Percentiles rank a stretch among this genome's conserved stretches.
Conservation (phyloP, 2,329 filamentous ascomycete species). For the Calycina herbarum region DNA sequence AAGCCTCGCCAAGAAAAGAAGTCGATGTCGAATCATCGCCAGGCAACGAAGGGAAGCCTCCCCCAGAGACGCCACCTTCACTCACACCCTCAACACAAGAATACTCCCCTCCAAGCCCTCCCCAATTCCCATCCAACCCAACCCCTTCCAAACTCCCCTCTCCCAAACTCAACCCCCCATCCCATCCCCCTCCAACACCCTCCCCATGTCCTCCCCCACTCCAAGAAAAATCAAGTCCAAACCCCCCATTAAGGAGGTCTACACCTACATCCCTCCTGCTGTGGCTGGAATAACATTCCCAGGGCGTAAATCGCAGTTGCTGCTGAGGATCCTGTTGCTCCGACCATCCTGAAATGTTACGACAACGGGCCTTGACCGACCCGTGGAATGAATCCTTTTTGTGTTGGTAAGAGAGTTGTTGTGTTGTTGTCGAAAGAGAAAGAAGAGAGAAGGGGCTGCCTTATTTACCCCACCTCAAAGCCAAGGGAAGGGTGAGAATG, state of each 20-base stretch:
- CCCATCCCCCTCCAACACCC: too few relatives aligned
- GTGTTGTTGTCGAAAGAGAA: neutral
- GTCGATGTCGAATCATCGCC: neutral
- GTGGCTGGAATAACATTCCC: neutral
- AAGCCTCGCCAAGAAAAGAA: neutral
- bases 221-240: neutral
- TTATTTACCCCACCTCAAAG: too few relatives aligned
- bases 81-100: neutral
- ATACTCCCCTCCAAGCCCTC: neutral
- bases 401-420: neutral
- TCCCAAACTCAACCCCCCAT: too few relatives aligned
- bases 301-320: neutral
- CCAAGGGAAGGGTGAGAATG: neutral
- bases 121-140: neutral
- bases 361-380: neutral
- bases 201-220: too few relatives aligned
- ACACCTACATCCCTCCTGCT: neutral
- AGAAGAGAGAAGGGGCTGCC: neutral
- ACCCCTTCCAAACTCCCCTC: too few relatives aligned
- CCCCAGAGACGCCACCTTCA: neutral
- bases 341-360: constrained; percentile 6
- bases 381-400: neutral
- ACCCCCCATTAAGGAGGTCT: neutral
- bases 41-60: neutral
- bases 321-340: neutral